phyloP scores from a whole-genome alignment of 306 rosid genomes.

The Trichosanthes cucumerina region DNA sequence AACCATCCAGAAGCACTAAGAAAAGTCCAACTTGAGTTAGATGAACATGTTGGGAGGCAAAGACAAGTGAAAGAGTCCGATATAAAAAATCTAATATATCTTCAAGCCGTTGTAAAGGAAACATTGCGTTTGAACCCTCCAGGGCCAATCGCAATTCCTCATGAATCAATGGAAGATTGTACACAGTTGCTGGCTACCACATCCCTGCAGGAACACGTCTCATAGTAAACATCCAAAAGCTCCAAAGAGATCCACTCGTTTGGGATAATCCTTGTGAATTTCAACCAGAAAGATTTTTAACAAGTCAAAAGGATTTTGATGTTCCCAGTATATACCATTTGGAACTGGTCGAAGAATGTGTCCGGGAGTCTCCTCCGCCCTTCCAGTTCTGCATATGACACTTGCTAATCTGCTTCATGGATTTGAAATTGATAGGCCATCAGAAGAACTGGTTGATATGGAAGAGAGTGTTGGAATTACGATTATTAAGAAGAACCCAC shows the following conservation, averaged over 20 bases:
- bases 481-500: conserved; percentile 11
- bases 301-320: conserved; percentile 3
- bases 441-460: background rate
- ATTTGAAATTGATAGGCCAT: conserved; percentile 10
- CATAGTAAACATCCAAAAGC: conserved; percentile 9
- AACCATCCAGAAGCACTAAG: background rate
- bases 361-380: conserved; percentile 15
- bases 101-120: background rate
- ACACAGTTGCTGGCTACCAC: conserved; percentile 13
- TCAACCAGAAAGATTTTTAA: conserved; percentile 20
- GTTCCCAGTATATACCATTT: conserved; percentile 18
- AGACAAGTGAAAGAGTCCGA: background rate
- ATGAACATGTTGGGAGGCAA: background rate
- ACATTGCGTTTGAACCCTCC: background rate
- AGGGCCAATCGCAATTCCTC: background rate
- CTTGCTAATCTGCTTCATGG: conserved; percentile 19
- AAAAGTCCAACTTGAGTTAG: conserved; percentile 10
- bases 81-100: background rate
- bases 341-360: conserved; percentile 30
- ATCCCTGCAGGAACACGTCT: conserved; percentile 14
- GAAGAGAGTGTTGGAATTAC: no score
- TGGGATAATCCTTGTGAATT: conserved; percentile 21
- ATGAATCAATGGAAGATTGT: conserved; percentile 18
- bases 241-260: conserved; percentile 21
- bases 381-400: conserved; percentile 13